Evolutionary conservation across 2,329 filamentous ascomycete species (phyloP).

Genomic region (Xylaria sp.): DNA sequence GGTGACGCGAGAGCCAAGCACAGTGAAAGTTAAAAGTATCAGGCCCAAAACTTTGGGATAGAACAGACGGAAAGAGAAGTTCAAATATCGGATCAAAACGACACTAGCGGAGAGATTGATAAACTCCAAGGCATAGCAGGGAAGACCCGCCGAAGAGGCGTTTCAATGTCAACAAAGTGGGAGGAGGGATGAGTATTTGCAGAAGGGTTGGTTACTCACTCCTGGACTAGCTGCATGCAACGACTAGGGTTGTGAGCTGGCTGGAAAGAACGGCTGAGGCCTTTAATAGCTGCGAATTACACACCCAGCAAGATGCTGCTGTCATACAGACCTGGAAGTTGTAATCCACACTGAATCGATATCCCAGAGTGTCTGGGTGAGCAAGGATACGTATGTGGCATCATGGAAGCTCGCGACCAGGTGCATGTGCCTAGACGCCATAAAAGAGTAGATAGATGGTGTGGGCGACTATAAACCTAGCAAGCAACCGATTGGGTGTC

Average conservation of each 20-base stretch:
- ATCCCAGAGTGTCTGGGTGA: conserved; percentile 16
- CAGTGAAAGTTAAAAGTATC: not conserved
- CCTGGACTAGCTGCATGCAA: conserved; percentile 32
- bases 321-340: conserved; percentile 28
- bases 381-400: conserved; percentile 31
- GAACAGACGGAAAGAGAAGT: not conserved
- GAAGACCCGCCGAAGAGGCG: conserved; percentile 12
- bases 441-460: conserved; percentile 5
- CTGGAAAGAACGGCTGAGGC: conserved; percentile 35
- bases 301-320: conserved; percentile 27
- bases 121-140: conserved; percentile 16
- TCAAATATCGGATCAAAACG: conserved; percentile 1
- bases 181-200: conserved; percentile 2
- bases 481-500: conserved; percentile 18
- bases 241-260: conserved; percentile 24
- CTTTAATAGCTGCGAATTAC: conserved; percentile 20
- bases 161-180: conserved; percentile 7
- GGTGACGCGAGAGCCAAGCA: not conserved
- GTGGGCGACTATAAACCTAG: conserved; percentile 19
- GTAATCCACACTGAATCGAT: conserved; percentile 19
- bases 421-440: conserved; percentile 18
- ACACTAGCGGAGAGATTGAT: conserved; percentile 4
- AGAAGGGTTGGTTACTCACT: conserved; percentile 4
- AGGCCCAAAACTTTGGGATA: not conserved
- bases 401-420: conserved; percentile 7